Conservation (phyloP, 2,329 filamentous ascomycete species). For the Fusarium sp. region DNA sequence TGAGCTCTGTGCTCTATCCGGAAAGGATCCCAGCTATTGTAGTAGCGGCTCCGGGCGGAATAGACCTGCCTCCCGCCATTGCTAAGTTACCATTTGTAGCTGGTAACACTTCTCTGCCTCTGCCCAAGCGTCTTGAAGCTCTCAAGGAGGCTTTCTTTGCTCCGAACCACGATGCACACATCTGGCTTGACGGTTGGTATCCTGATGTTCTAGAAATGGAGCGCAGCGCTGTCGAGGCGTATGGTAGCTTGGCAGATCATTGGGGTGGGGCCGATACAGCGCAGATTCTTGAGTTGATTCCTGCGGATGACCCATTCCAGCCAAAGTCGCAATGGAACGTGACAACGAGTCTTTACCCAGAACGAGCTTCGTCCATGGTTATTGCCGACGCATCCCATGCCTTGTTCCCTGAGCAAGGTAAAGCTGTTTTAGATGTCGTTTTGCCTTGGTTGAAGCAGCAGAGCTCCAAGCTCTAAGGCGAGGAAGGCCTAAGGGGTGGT, state of each 20-base stretch:
- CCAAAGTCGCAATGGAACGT: not conserved
- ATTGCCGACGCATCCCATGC: not conserved
- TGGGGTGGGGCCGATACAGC: not conserved
- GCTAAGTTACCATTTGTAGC: not conserved
- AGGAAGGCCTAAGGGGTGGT: not conserved
- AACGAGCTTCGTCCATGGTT: not conserved
- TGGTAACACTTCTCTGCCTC: not conserved
- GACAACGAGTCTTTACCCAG: not conserved
- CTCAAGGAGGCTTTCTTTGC: not conserved
- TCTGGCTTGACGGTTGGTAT: not conserved
- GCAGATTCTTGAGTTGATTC: not conserved
- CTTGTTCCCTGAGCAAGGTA: not conserved
- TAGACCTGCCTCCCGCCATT: not conserved
- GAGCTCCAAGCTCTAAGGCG: not conserved
- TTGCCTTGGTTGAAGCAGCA: not conserved
- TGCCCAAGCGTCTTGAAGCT: not conserved
- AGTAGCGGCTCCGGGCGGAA: not conserved
- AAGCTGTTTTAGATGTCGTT: not conserved
- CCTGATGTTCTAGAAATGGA: not conserved
- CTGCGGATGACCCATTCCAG: not conserved
- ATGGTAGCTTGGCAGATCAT: not conserved
- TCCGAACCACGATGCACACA: not conserved
- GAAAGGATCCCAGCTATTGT: not conserved
- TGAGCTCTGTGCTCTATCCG: not conserved
- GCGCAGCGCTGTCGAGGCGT: not conserved